Base-by-base conservation (phyloP, 2,329 filamentous ascomycete species). In the Colletotrichum cuscutae region DNA sequence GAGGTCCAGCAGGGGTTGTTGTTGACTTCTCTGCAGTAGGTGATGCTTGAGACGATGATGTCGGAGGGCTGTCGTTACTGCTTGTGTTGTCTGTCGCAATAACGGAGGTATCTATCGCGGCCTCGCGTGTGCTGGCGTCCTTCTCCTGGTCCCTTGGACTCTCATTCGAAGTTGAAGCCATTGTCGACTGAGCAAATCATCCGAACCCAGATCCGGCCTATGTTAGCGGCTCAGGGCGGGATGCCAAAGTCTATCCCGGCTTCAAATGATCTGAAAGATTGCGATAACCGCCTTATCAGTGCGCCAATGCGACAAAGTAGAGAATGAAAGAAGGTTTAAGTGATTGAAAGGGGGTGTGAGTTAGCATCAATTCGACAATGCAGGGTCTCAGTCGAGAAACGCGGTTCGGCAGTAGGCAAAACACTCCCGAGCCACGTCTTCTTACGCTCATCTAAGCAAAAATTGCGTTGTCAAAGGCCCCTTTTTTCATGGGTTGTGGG, bases 361-460 rank as follows among this genome's bases (percentile, higher is more conserved):
- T 71, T 67, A 52, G 46, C 63, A 71, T 42, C 37, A 22, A 49
- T 49, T 49, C 19, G 42, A 22, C 42, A 49, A n/a, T 71, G 63
- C 57, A 71, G 49, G 62, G 63, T 49, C 61, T 28, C 19, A 52
- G 12, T 42, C 56, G 63, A 57, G 59, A 65, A 67, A 32, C 62
- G 46, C n/a, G 57, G 13, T 30, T 59, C 69, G 64, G 69, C 65
- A 58, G 56, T 58, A 37, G 53, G 30, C 58, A 71, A 62, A 71
- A 53, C 68, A 53, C 49, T 68, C 67, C 64, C 68, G 68, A 63
- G 57, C n/a, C 24, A 30, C 11, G 4, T 37, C 9, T 35, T 26
- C 15, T 30, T 28, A 35, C 64, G 68, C 64, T 71, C 64, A 68
- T 57, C 65, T 63, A 71, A 71, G 68, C 68, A 68, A 24, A 53